Evolutionary conservation across 148 eudicot genomes (phyloP).

Genomic region (Nepenthes gracilis): DNA sequence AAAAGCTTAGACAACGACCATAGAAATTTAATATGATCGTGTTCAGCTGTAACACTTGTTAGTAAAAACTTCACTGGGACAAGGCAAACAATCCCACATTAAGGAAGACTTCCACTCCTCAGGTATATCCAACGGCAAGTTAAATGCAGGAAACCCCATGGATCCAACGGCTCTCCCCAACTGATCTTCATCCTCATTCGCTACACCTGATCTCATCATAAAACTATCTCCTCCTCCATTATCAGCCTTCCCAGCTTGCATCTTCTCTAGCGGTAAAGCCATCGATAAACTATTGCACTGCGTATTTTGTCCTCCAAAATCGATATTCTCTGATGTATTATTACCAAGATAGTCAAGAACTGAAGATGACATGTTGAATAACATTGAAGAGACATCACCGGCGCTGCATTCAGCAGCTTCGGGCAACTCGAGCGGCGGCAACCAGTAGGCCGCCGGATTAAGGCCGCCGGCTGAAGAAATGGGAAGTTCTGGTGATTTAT

Average conservation of each 20-base stretch:
- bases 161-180: too few relatives aligned
- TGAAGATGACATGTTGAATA: slow-evolving; percentile 21
- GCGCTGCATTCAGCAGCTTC: slow-evolving; percentile 13
- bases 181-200: too few relatives aligned
- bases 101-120: too few relatives aligned
- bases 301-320: slow-evolving; percentile 9
- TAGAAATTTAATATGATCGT: too few relatives aligned
- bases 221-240: not conserved
- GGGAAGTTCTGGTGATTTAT: slow-evolving; percentile 6
- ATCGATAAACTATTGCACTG: slow-evolving; percentile 9
- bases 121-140: too few relatives aligned
- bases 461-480: not conserved
- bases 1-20: too few relatives aligned
- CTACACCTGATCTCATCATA: too few relatives aligned
- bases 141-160: too few relatives aligned
- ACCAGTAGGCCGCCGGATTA: slow-evolving; percentile 3
- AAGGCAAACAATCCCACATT: too few relatives aligned
- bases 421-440: slow-evolving; percentile 20
- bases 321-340: slow-evolving; percentile 11
- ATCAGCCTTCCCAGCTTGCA: slow-evolving; percentile 13
- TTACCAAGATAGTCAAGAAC: slow-evolving; percentile 21
- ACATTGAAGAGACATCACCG: slow-evolving; percentile 9
- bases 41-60: too few relatives aligned
- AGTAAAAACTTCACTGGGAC: too few relatives aligned
- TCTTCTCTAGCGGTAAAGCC: slow-evolving; percentile 2